phyloP scores from a whole-genome alignment of 2,329 filamentous ascomycete genomes.

The Fusarium denticulatum region DNA sequence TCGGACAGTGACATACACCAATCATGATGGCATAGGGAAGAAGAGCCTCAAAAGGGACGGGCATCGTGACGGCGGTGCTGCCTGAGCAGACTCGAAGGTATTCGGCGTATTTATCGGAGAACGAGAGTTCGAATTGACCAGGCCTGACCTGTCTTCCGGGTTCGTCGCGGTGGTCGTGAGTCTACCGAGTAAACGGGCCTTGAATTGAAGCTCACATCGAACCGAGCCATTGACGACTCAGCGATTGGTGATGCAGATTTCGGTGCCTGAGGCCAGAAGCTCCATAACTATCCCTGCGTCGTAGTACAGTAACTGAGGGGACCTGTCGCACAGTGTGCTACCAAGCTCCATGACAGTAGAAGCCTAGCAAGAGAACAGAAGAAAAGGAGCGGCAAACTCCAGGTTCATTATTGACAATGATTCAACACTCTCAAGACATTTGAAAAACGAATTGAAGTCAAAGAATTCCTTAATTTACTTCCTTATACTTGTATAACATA shows the following conservation, averaged over 20 bases:
- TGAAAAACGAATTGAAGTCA: neutral
- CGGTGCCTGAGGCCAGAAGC: constrained; percentile 41
- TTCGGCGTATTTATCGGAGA: constrained; percentile 7
- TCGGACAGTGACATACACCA: constrained; percentile 57
- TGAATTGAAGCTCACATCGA: constrained; percentile 43
- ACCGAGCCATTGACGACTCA: constrained; percentile 43
- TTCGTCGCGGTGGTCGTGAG: constrained; percentile 28
- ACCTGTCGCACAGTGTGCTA: constrained; percentile 3
- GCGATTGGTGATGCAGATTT: constrained; percentile 40
- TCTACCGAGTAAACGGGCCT: constrained; percentile 38
- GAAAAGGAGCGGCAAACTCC: neutral
- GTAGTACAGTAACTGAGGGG: constrained; percentile 14
- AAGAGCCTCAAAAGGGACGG: constrained; percentile 71
- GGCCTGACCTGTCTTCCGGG: constrained; percentile 30
- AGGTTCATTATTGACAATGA: neutral
- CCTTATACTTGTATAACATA: neutral
- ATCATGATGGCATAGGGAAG: constrained; percentile 73
- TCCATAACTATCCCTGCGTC: constrained; percentile 30
- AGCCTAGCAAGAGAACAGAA: neutral
- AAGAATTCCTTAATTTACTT: neutral
- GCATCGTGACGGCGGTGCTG: constrained; percentile 58
- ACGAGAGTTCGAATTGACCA: constrained; percentile 38
- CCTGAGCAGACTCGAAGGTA: constrained; percentile 44
- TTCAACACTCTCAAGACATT: neutral
- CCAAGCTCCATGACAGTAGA: neutral